A percentile compares a stretch with the other conserved stretches of the same genome.
Conservation (phyloP, 2,329 filamentous ascomycete genomes). For the Colletotrichum tanaceti region DNA sequence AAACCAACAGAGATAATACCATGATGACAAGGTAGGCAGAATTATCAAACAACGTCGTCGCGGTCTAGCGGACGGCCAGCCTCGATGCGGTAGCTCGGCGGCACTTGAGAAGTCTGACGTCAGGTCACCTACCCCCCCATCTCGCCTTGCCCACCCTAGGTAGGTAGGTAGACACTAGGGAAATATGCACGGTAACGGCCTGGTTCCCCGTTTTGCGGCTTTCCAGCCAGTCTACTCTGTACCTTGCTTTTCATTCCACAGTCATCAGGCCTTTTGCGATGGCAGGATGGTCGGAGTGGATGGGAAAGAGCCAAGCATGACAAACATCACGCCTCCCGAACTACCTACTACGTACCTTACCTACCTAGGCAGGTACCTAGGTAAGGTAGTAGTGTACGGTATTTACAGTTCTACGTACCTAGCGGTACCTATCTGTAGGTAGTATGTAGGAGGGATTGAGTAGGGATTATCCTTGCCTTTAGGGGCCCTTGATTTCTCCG, state of each 20-base stretch:
- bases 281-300: constrained; percentile 4
- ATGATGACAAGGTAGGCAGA: not conserved
- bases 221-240: too few relatives aligned
- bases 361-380: too few relatives aligned
- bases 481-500: not conserved
- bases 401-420: too few relatives aligned
- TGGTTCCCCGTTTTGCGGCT: not conserved
- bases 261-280: not conserved
- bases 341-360: too few relatives aligned
- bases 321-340: not conserved
- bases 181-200: not conserved
- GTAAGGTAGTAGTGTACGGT: too few relatives aligned
- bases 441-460: not conserved
- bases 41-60: too few relatives aligned
- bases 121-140: not conserved
- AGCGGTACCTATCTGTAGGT: too few relatives aligned
- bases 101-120: not conserved
- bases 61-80: too few relatives aligned
- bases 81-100: not conserved
- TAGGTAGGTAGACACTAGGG: too few relatives aligned
- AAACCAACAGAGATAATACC: not conserved
- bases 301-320: constrained; percentile 22
- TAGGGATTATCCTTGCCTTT: not conserved
- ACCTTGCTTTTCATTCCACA: constrained; percentile 16
- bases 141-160: too few relatives aligned